Evolutionary conservation across 352 stramenopile species (phyloP), one percentile per base, ranked within the genome.

Genomic region (Phytophthora brassicae): DNA sequence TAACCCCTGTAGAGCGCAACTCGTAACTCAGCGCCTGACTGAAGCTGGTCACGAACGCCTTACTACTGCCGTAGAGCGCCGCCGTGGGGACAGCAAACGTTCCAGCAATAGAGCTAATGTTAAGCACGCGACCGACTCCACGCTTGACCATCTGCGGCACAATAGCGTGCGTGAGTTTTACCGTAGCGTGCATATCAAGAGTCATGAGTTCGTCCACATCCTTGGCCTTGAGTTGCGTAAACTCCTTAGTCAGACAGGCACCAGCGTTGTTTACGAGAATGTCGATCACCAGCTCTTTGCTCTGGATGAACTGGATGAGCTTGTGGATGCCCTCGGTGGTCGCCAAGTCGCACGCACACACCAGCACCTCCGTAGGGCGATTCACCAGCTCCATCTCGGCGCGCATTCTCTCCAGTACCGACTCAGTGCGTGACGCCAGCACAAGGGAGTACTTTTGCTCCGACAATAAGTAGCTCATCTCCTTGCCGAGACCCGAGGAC

Each of bases 201-300:
- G 72, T 75, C 59, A 96, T 75, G 46, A 95, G 60, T 4, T 75
- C 64, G 53, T 89, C 75, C n/a, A 94, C 56, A 33, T 82, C 47
- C 26, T 69, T 63, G 13, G 59, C 41, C 9, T 68, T 68, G 4
- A 85, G 42, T 44, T 77, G 51, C 1, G 68, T 61, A 49, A 94
- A 91, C 41, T 69, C 56, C 22, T 79, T 73, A 12, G 60, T 67
- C 7, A 80, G 26, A 24, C 74, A 73, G 0, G 70, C 64, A 4
- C 83, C 79, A 2, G 80, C 88, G 51, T 93, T 94, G 68, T 96
- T 96, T 36, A 97, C 66, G 6, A 97, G 75, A 35, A 97, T 87
- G 44, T 96, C 88, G 45, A 96, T 66, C 17, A 88, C 56, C 16
- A 90, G 48, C 22, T 88, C 65, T 46, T 88, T 81, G 33, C 83